phyloP scores from a whole-genome alignment of 768 basidiomycete species.

The Pulveroboletus sp. region DNA sequence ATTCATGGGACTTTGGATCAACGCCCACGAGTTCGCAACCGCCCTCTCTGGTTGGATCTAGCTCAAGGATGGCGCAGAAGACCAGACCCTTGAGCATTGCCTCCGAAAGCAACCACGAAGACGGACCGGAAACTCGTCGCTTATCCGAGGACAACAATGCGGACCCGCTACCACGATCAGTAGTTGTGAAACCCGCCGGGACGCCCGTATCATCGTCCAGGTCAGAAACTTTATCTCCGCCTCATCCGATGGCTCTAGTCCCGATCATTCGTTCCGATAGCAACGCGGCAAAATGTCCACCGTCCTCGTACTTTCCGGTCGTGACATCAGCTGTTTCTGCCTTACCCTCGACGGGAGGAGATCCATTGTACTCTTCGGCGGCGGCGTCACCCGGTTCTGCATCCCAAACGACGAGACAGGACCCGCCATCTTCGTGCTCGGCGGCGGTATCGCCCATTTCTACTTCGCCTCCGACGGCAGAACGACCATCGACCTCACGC shows the following conservation, averaged over 20 bases:
- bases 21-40: constrained; percentile 41
- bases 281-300: neutral
- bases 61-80: constrained; percentile 5
- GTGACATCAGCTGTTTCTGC: too few relatives aligned
- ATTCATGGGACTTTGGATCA: constrained; percentile 75
- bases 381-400: too few relatives aligned
- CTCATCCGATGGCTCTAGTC: constrained; percentile 3
- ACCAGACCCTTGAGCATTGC: constrained; percentile 1
- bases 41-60: constrained; percentile 7
- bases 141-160: constrained; percentile 2
- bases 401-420: too few relatives aligned
- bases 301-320: constrained; percentile 4
- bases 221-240: neutral
- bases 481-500: too few relatives aligned
- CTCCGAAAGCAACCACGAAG: constrained; percentile 4
- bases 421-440: too few relatives aligned
- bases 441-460: too few relatives aligned
- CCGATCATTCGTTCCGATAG: neutral
- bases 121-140: constrained; percentile 1
- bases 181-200: neutral
- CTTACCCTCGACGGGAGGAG: too few relatives aligned
- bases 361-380: too few relatives aligned
- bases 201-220: neutral
- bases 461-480: constrained; percentile 1
- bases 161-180: neutral